phyloP scores from a whole-genome alignment of 352 stramenopile species.

The Elongisporangium senticosum region DNA sequence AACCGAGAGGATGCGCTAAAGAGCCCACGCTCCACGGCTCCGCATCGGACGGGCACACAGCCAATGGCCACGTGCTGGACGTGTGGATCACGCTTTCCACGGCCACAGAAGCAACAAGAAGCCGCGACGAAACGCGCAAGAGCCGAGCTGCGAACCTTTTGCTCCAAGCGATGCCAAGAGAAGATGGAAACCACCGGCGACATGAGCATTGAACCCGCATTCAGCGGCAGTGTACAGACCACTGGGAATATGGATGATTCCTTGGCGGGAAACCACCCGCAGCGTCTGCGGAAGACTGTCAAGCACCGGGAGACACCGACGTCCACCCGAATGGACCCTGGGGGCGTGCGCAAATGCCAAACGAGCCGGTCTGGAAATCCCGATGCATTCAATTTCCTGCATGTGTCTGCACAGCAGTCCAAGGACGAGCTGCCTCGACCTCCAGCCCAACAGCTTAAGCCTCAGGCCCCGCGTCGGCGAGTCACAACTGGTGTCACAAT shows the following conservation, averaged over 20 bases:
- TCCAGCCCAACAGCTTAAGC: not conserved
- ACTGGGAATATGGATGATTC: not conserved
- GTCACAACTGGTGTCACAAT: not conserved
- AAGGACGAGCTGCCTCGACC: not conserved
- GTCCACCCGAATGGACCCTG: not conserved
- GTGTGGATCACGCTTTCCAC: conserved; percentile 49
- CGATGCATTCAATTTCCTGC: not conserved
- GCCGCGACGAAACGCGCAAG: conserved; percentile 1
- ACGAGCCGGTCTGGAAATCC: not conserved
- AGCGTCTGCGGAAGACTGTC: not conserved
- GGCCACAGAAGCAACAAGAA: conserved; percentile 15
- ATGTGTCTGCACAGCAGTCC: not conserved
- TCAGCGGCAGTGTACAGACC: conserved; percentile 24
- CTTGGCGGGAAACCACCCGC: not conserved
- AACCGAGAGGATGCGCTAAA: not conserved
- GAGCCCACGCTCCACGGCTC: not conserved
- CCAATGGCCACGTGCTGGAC: conserved; percentile 58
- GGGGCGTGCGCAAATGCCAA: not conserved
- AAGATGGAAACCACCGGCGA: conserved; percentile 25
- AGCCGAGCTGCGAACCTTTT: conserved; percentile 21
- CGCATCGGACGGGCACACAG: conserved; percentile 2
- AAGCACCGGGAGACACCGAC: not conserved
- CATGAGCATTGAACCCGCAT: conserved; percentile 30
- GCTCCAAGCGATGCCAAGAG: conserved; percentile 30
- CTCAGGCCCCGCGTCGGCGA: not conserved